These are phyloP conservation scores for Kodamaea nitidulidarum DNA, from an alignment of 805 yeast species.

Conservation along the genomic window DNA sequence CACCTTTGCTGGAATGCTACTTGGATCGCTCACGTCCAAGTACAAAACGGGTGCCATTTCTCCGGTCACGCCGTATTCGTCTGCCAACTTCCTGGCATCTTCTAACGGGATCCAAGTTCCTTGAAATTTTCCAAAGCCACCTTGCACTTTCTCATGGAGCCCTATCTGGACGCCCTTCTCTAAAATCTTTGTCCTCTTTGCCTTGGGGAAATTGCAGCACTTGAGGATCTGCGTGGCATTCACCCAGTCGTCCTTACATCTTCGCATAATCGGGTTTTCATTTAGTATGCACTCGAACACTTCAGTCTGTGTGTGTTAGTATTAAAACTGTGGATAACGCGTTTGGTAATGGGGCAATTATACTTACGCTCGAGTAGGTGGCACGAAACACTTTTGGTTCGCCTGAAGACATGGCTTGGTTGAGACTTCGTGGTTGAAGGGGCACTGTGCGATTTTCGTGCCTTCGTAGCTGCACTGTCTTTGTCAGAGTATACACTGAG, in stretches of 20 bases:
- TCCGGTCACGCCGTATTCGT: constrained; percentile 35
- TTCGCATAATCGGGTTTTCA: constrained; percentile 80
- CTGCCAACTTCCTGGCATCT: constrained; percentile 52
- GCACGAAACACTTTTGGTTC: constrained; percentile 42
- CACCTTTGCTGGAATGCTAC: constrained; percentile 31
- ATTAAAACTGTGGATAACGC: background rate
- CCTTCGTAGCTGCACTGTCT: background rate
- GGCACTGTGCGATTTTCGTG: background rate
- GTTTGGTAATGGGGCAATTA: too few relatives aligned
- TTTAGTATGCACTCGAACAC: constrained; percentile 72
- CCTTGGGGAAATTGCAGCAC: constrained; percentile 91
- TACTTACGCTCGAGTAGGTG: constrained; percentile 43
- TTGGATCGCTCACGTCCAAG: constrained; percentile 34
- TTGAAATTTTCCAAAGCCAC: constrained; percentile 95
- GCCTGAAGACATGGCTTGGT: constrained; percentile 22
- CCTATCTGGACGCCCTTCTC: constrained; percentile 93
- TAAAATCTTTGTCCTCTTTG: constrained; percentile 84
- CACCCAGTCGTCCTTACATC: constrained; percentile 91
- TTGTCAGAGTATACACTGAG: background rate
- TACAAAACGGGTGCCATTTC: constrained; percentile 41
- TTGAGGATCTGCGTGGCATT: constrained; percentile 94
- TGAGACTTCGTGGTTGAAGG: too few relatives aligned
- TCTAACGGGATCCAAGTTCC: constrained; percentile 94
- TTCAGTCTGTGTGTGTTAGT: constrained; percentile 31
- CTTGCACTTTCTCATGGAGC: constrained; percentile 88